Evolutionary conservation across 805 yeast genomes (phyloP), one percentile per base, ranked within the genome.

Genomic region (Metschnikowia sp.): DNA sequence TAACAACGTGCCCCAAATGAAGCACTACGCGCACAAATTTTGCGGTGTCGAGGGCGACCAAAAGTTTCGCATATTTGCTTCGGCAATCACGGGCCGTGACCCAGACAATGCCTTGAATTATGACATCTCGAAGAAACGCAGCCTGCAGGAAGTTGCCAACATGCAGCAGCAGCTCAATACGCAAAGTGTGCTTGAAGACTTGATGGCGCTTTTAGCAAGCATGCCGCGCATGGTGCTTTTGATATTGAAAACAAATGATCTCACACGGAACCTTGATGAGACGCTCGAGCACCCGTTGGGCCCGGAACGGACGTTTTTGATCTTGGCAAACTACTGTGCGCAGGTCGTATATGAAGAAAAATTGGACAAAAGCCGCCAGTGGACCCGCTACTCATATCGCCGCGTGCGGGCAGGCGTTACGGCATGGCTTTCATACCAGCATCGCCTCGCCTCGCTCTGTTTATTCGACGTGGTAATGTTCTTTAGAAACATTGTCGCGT

Each of bases 21-120:
- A 78, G 49, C 55, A 71, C 39, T 88, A 89, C 62, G 95, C 97
- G 19, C 77, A 79, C 43, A 76, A 72, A 56, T 84, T 94, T 66
- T 96, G 97, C 2, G 83, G 86, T 18, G 82, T 94, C 32, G 68
- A 70, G 33, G 92, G 86, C 29, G 83, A 82, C 8, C 87, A 88
- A 58, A 69, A 70, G 51, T 89, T 91, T 68, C 85, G 86, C 19
- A 71, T 94, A 10, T 86, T 94, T 62, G 87, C 95, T 1, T 90
- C 96, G 1, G 97, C 98, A 1, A 83, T 94, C 37, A 94, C 99
- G 0, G 99, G 99, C 1, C 74, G 99, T 48, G 95, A 91, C 57
- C 87, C 86, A 22, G 82, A 85, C 18, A 81, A 82, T 46, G 92
- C 95, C 0, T 61, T 86, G 44, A 76, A 77, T 52, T 82, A 84